phyloP scores from a whole-genome alignment of 1,284 basidiomycete species.

The Xerocomus minutiporus region DNA sequence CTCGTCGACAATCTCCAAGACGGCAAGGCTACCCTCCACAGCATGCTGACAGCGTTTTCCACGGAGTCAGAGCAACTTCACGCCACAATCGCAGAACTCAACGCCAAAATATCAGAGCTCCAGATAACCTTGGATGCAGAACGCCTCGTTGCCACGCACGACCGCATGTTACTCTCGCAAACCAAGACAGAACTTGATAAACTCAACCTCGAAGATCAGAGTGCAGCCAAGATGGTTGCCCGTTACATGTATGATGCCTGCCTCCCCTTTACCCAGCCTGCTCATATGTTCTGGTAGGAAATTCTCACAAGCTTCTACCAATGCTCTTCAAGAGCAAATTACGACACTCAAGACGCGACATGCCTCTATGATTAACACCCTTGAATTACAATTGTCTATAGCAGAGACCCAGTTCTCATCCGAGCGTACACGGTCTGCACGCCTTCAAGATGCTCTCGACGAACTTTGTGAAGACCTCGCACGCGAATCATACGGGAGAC shows the following conservation, averaged over 20 bases:
- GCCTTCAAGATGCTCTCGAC: constrained; percentile 61
- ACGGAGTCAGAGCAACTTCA: constrained; percentile 45
- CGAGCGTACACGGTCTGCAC: constrained; percentile 42
- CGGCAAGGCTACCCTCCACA: constrained; percentile 45
- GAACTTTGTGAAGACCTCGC: constrained; percentile 70
- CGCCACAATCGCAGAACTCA: constrained; percentile 42
- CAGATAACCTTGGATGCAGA: constrained; percentile 47
- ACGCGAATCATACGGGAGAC: constrained; percentile 69
- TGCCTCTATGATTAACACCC: constrained; percentile 55
- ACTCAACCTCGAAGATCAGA: constrained; percentile 64
- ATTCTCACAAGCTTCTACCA: constrained; percentile 78
- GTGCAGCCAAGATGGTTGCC: constrained; percentile 81
- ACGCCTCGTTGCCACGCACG: constrained; percentile 38
- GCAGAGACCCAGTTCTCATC: constrained; percentile 44
- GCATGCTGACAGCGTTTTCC: constrained; percentile 49
- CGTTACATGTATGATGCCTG: constrained; percentile 69
- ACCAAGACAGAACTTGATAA: constrained; percentile 56
- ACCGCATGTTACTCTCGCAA: constrained; percentile 44
- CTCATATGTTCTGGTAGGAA: constrained; percentile 47
- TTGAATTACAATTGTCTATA: constrained; percentile 42
- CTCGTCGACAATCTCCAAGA: constrained; percentile 45
- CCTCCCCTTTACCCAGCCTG: not conserved
- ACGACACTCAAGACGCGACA: constrained; percentile 58
- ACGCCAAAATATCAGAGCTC: constrained; percentile 42
- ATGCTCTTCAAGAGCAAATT: constrained; percentile 65